Conservation (phyloP, 2,329 filamentous ascomycete genomes). For the Diplodia mutila region DNA sequence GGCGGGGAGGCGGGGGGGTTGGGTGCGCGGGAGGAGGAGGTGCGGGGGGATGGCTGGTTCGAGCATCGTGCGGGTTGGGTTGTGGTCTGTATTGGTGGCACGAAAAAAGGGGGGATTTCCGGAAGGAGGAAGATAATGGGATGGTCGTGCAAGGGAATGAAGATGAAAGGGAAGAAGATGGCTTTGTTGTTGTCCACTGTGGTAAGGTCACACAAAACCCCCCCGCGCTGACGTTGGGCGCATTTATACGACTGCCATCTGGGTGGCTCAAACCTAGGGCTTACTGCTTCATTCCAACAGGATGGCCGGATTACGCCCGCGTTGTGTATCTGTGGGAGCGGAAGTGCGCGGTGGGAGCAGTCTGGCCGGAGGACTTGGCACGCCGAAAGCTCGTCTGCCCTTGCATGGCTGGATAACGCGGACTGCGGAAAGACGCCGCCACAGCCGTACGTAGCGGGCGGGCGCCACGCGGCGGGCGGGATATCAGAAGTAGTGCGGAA, state of each 20-base stretch:
- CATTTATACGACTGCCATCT: background rate
- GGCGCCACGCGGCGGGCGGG: conserved; percentile 13
- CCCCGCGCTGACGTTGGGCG: background rate
- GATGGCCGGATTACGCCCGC: background rate
- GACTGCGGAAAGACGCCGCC: conserved; percentile 17
- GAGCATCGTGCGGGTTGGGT: too few species aligned
- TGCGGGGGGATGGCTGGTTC: conserved; percentile 35
- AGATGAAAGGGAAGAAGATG: background rate
- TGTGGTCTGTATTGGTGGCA: too few species aligned
- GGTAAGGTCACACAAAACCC: too few species aligned
- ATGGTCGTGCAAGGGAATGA: too few species aligned
- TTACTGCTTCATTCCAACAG: background rate
- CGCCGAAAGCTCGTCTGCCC: background rate
- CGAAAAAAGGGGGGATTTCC: too few species aligned
- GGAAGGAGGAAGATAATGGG: too few species aligned
- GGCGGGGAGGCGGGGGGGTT: conserved; percentile 31
- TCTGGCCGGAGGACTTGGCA: too few species aligned
- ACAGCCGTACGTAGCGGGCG: too few species aligned
- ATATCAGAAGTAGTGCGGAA: background rate
- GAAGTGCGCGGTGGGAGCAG: background rate
- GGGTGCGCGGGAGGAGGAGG: conserved; percentile 30
- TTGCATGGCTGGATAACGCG: background rate
- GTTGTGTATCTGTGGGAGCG: background rate
- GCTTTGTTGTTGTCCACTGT: background rate
- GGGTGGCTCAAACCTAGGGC: background rate